Conservation (phyloP, 495 filamentous ascomycete genomes). For the Daldinia bambusicola region DNA sequence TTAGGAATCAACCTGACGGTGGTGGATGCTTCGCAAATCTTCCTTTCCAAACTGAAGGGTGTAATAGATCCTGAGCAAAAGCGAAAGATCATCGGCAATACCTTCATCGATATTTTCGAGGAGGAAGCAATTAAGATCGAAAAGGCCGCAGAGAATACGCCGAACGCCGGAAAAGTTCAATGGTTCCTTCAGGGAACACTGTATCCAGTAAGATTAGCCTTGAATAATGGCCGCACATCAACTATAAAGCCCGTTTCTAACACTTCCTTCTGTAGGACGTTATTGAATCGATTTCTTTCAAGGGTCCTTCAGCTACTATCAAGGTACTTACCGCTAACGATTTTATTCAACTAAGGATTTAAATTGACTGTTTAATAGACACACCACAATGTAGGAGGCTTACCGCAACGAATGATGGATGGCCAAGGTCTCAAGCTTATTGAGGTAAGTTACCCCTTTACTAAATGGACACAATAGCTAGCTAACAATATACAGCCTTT, state of each 20-base stretch:
- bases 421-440: slow-evolving; percentile 69
- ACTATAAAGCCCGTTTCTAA: not conserved
- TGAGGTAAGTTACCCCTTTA: slow-evolving; percentile 62
- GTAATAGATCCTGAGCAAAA: slow-evolving; percentile 88
- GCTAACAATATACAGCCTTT: slow-evolving; percentile 19
- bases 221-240: not conserved
- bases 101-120: slow-evolving; percentile 90
- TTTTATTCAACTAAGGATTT: not conserved
- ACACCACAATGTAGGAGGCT: slow-evolving; percentile 86
- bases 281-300: slow-evolving; percentile 84
- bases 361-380: slow-evolving; percentile 42
- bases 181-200: slow-evolving; percentile 88
- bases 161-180: slow-evolving; percentile 74
- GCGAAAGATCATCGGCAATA: slow-evolving; percentile 89
- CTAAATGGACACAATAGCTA: not conserved
- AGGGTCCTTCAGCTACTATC: slow-evolving; percentile 82
- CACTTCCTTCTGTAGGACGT: slow-evolving; percentile 64
- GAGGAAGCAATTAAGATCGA: slow-evolving; percentile 81
- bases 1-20: slow-evolving; percentile 92
- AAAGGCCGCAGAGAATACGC: slow-evolving; percentile 67
- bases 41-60: slow-evolving; percentile 78
- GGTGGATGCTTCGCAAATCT: slow-evolving; percentile 79
- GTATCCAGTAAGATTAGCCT: slow-evolving; percentile 62
- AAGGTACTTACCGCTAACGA: slow-evolving; percentile 58
- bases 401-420: slow-evolving; percentile 65